phyloP scores from a whole-genome alignment of 2,329 filamentous ascomycete genomes.

The Venturia carpophila region DNA sequence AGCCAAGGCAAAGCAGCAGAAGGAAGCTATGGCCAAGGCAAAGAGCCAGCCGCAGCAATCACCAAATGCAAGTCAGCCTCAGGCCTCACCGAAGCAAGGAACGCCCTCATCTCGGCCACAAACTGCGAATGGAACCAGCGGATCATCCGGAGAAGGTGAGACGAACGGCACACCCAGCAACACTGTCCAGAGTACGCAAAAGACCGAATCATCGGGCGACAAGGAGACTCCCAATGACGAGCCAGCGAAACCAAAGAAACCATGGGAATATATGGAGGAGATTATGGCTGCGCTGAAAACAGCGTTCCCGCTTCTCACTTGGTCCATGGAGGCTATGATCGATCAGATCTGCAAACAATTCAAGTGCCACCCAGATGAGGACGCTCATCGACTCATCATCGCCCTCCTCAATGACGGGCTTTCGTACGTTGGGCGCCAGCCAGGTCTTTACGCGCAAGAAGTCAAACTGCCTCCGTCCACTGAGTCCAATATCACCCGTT shows the following conservation, averaged over 20 bases:
- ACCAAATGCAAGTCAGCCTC: constrained; percentile 32
- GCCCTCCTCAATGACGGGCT: constrained; percentile 92
- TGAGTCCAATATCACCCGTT: constrained; percentile 92
- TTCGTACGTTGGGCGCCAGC: constrained; percentile 83
- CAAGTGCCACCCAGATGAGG: constrained; percentile 96
- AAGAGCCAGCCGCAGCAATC: constrained; percentile 56
- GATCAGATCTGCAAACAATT: constrained; percentile 99
- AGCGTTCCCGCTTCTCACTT: constrained; percentile 85
- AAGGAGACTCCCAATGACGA: constrained; percentile 28
- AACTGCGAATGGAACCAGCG: constrained; percentile 28
- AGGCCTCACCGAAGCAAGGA: constrained; percentile 27
- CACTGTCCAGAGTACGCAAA: constrained; percentile 31
- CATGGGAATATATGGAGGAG: constrained; percentile 95
- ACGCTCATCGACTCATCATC: constrained; percentile 96
- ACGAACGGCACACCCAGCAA: constrained; percentile 18
- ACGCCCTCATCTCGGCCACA: constrained; percentile 25
- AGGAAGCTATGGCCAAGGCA: constrained; percentile 30
- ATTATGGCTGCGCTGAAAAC: constrained; percentile 95
- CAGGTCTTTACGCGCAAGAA: constrained; percentile 77
- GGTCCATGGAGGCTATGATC: constrained; percentile 99
- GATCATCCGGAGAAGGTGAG: constrained; percentile 45
- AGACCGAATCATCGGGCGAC: constrained; percentile 29
- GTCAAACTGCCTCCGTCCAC: constrained; percentile 85
- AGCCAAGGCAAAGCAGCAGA: constrained; percentile 48
- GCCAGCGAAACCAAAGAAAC: constrained; percentile 51